These are phyloP conservation scores for Cicer cuneatum DNA, from an alignment of 306 rosid genomes.

Conservation along the genomic window DNA sequence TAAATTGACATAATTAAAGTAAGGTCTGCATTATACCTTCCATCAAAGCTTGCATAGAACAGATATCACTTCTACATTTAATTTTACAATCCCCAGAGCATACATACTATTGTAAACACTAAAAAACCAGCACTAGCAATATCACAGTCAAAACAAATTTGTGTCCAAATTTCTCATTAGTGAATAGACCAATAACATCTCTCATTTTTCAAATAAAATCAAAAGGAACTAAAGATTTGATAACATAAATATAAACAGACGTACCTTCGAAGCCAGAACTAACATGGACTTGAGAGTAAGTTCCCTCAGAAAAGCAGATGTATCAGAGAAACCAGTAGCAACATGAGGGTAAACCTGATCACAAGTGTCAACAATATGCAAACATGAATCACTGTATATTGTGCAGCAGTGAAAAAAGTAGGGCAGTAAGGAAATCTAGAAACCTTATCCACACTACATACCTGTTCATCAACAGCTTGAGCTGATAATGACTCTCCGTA, in stretches of 20 bases:
- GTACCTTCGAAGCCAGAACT: conserved; percentile 88
- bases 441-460: conserved; percentile 45
- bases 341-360: conserved; percentile 92
- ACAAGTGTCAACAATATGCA: conserved; percentile 44
- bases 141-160: conserved; percentile 21
- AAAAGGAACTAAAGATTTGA: conserved; percentile 10
- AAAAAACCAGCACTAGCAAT: conserved; percentile 16
- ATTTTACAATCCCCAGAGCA: conserved; percentile 15
- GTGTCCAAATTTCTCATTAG: conserved; percentile 23
- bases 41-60: conserved; percentile 9
- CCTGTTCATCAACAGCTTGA: conserved; percentile 92
- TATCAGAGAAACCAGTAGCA: conserved; percentile 94
- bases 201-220: conserved; percentile 5
- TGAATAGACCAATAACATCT: conserved; percentile 17
- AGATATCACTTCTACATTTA: background rate
- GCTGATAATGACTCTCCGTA: conserved; percentile 89
- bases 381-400: conserved; percentile 20
- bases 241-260: conserved; percentile 33
- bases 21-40: conserved; percentile 9
- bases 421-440: conserved; percentile 36
- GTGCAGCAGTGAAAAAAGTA: conserved; percentile 9
- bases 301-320: conserved; percentile 96
- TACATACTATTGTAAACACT: conserved; percentile 29
- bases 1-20: conserved; percentile 6
- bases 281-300: conserved; percentile 97